Percentiles rank a stretch among this genome's conserved stretches.
Conservation (phyloP, 2,329 filamentous ascomycete species). For the Hypomyces perniciosus region DNA sequence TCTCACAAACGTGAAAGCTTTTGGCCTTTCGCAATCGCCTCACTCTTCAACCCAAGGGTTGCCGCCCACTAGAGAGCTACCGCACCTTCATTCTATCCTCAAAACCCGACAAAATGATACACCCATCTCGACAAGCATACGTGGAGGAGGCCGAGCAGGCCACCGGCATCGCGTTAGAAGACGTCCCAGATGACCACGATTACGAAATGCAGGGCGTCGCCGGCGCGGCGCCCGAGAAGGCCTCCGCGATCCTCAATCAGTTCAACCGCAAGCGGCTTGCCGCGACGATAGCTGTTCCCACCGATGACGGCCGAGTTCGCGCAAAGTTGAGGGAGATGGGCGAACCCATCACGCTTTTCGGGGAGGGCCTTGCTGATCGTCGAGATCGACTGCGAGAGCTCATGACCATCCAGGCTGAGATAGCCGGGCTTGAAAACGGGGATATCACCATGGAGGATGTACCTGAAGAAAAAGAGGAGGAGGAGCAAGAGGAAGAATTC, state of each 20-base stretch:
- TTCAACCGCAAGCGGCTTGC: conserved; percentile 88
- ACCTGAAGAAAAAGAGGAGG: conserved; percentile 54
- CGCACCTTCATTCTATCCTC: not conserved
- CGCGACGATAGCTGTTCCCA: conserved; percentile 84
- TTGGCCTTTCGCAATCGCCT: not conserved
- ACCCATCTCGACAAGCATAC: conserved; percentile 87
- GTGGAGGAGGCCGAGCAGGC: conserved; percentile 75
- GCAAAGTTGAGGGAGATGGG: conserved; percentile 74
- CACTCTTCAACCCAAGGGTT: not conserved
- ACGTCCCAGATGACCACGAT: conserved; percentile 65
- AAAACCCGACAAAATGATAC: conserved; percentile 49
- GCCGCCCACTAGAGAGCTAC: not conserved
- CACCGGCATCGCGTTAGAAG: conserved; percentile 42
- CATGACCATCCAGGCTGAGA: conserved; percentile 66
- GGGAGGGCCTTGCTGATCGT: conserved; percentile 78
- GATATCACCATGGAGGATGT: conserved; percentile 59
- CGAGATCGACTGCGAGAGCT: conserved; percentile 81
- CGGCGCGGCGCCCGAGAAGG: conserved; percentile 71
- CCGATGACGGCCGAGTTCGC: conserved; percentile 84
- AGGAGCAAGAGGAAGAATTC: conserved; percentile 85
- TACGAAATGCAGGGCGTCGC: conserved; percentile 68
- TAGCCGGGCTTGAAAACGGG: conserved; percentile 47
- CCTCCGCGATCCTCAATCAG: conserved; percentile 77
- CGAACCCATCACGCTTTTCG: conserved; percentile 93
- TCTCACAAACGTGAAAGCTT: too few species aligned